These are phyloP conservation scores for Fusarium protoensiforme DNA, from an alignment of 2,329 filamentous ascomycete species.

Conservation along the genomic window DNA sequence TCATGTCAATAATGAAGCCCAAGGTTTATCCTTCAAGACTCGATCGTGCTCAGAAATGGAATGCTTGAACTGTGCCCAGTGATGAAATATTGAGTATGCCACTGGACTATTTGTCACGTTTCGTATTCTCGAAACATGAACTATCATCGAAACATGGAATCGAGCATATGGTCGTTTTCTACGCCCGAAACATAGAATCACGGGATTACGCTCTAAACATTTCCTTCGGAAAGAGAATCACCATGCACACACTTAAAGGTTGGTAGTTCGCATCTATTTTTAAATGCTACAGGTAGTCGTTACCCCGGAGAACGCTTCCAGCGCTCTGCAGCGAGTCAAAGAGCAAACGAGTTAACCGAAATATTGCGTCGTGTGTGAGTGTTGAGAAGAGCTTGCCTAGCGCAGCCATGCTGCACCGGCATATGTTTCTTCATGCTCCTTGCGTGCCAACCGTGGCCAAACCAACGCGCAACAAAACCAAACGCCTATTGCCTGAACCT, in stretches of 20 bases:
- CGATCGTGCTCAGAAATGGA: not conserved
- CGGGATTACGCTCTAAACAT: not conserved
- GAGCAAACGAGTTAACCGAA: constrained; percentile 14
- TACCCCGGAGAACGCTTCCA: not conserved
- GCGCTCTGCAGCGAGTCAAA: constrained; percentile 9
- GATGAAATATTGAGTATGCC: no score
- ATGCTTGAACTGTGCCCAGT: not conserved
- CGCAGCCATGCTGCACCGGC: not conserved
- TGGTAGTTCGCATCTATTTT: constrained; percentile 11
- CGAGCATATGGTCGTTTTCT: not conserved
- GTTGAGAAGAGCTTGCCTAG: constrained; percentile 5
- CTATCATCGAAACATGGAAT: not conserved
- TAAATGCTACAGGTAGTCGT: constrained; percentile 1
- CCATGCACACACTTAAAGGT: not conserved
- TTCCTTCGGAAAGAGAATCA: not conserved
- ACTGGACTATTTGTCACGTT: not conserved
- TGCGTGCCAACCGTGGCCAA: constrained; percentile 33
- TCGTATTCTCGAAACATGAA: not conserved
- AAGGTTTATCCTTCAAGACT: not conserved
- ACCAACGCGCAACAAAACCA: constrained; percentile 31
- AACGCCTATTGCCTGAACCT: constrained; percentile 34
- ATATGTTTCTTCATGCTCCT: constrained; percentile 16
- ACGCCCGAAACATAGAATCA: not conserved
- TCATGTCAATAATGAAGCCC: not conserved
- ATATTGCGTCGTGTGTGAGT: constrained; percentile 8